phyloP scores from a whole-genome alignment of 176 grass and related monocot genomes.

The Hyparrhenia diplandra region DNA sequence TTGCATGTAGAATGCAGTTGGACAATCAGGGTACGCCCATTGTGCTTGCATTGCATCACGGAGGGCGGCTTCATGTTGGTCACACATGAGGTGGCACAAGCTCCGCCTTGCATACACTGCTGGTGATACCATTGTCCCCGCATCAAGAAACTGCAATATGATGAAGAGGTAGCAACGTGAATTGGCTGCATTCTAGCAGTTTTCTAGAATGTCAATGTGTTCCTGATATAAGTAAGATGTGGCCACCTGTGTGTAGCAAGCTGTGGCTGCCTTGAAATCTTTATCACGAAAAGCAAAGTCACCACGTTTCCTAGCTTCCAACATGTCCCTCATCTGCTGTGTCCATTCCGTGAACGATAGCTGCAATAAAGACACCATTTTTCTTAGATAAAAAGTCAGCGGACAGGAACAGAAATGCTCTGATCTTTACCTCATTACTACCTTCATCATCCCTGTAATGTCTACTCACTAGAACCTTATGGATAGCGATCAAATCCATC shows the following conservation, averaged over 20 bases:
- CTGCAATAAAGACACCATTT: constrained; percentile 36
- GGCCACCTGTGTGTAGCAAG: constrained; percentile 80
- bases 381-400: not conserved
- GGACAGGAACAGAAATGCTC: not conserved
- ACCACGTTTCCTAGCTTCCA: constrained; percentile 77
- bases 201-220: not conserved
- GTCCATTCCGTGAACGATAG: constrained; percentile 97
- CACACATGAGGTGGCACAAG: too few species aligned
- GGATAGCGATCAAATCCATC: constrained; percentile 89
- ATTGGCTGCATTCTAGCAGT: not conserved
- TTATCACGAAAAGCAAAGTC: constrained; percentile 88
- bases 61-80: too few species aligned
- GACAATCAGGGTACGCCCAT: constrained; percentile 68
- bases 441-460: constrained; percentile 92
- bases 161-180: not conserved
- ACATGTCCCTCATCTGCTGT: constrained; percentile 92
- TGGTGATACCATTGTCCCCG: too few species aligned
- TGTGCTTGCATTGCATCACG: constrained; percentile 67
- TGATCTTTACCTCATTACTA: constrained; percentile 66
- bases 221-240: not conserved
- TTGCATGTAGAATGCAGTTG: constrained; percentile 96
- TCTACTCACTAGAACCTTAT: constrained; percentile 70
- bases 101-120: too few species aligned
- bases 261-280: constrained; percentile 85
- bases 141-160: too few species aligned